Evolutionary conservation across 805 yeast genomes (phyloP).

Genomic region (Lipomyces oligophaga): DNA sequence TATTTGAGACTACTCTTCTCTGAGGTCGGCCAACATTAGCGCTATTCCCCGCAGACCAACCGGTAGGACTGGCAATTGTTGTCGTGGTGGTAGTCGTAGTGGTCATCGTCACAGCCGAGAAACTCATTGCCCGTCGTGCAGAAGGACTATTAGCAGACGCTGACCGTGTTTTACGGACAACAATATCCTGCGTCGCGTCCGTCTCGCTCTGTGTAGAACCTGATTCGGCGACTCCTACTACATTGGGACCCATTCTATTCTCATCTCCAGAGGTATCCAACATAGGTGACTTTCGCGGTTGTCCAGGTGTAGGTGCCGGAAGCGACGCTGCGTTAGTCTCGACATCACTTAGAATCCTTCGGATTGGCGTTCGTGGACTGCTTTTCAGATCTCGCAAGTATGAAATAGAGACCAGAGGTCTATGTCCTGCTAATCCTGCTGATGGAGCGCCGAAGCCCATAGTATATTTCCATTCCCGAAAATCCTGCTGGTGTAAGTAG

Average conservation of each 20-base stretch:
- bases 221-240: conserved; percentile 5
- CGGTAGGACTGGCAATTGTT: conserved; percentile 2
- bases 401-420: conserved; percentile 17
- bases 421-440: conserved; percentile 32
- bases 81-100: conserved; percentile 24
- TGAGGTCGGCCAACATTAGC: not conserved
- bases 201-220: not conserved
- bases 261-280: conserved; percentile 4
- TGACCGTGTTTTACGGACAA: conserved; percentile 23
- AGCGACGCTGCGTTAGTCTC: conserved; percentile 73
- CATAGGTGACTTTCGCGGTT: conserved; percentile 67
- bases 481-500: conserved; percentile 90
- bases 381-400: conserved; percentile 4
- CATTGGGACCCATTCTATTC: too few species aligned
- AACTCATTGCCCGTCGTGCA: conserved; percentile 23
- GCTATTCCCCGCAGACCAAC: not conserved
- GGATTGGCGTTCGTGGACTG: conserved; percentile 59
- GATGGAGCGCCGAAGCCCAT: conserved; percentile 31
- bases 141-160: conserved; percentile 20
- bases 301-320: conserved; percentile 93
- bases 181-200: not conserved
- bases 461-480: conserved; percentile 87
- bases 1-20: conserved; percentile 14
- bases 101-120: conserved; percentile 25
- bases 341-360: conserved; percentile 66